Conservation (phyloP, 2,329 filamentous ascomycete species). For the Beauveria australis region DNA sequence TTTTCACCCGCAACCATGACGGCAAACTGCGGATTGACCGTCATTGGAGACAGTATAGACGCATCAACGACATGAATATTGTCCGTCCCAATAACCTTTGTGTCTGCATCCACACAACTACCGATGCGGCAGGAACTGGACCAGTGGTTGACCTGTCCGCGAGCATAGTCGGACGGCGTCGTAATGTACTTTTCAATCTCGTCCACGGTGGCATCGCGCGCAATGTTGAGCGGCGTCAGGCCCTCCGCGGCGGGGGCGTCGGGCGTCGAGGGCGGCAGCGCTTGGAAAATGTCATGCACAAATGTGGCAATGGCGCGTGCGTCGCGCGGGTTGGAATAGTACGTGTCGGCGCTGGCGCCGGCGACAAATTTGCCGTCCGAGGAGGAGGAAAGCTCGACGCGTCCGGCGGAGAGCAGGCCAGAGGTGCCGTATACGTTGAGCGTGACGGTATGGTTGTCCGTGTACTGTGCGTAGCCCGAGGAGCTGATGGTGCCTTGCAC, state of each 20-base stretch:
- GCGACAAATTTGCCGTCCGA: slow-evolving; percentile 33
- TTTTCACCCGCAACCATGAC: slow-evolving; percentile 46
- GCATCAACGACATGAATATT: slow-evolving; percentile 46
- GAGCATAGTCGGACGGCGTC: slow-evolving; percentile 36
- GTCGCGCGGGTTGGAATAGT: slow-evolving; percentile 40
- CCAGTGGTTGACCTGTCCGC: slow-evolving; percentile 45
- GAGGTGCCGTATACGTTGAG: slow-evolving; percentile 51
- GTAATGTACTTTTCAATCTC: slow-evolving; percentile 43
- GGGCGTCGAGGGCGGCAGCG: slow-evolving; percentile 22
- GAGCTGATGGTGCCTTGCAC: slow-evolving; percentile 47
- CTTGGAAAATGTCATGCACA: slow-evolving; percentile 41
- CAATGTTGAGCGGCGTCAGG: slow-evolving; percentile 40
- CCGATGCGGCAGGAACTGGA: slow-evolving; percentile 43
- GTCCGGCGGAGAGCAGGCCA: slow-evolving; percentile 39
- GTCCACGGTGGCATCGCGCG: slow-evolving; percentile 34
- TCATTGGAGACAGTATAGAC: slow-evolving; percentile 40
- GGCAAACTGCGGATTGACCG: slow-evolving; percentile 46
- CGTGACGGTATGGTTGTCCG: slow-evolving; percentile 38
- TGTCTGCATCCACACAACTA: slow-evolving; percentile 38
- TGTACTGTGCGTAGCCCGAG: slow-evolving; percentile 33
- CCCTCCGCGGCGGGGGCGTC: slow-evolving; percentile 23
- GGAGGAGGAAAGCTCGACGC: slow-evolving; percentile 29
- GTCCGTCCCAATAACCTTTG: slow-evolving; percentile 37
- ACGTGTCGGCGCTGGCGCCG: slow-evolving; percentile 32
- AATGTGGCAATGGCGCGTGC: slow-evolving; percentile 40